Evolutionary conservation across 2,329 filamentous ascomycete species (phyloP), one percentile per base, ranked within the genome.

Genomic region (Aspergillus awamori): DNA sequence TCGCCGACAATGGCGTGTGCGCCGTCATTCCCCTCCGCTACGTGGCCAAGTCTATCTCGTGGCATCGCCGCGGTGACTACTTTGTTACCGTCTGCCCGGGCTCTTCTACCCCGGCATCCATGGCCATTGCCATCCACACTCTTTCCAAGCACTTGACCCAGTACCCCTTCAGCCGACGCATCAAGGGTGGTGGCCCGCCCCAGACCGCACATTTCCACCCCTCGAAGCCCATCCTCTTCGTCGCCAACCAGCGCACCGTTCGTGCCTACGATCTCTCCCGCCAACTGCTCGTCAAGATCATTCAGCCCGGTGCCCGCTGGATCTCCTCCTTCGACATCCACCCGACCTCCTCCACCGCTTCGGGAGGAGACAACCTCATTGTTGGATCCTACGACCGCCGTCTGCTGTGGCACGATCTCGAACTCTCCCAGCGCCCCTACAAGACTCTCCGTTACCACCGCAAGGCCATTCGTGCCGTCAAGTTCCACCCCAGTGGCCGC

Each of bases 191-290:
- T 52, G 92, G 89, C 52, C 83, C 91, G 59, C 85, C 93, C 1
- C 94, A 98, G 78, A 90, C 90, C 1, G 93, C 93, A 4, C 92
- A 93, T 68, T 99, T 99, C 84, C 96, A 99, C 77, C 95, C 95
- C 2, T 91, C 89, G 43, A 89, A 93, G 67, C 93, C 95, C 0
- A 87, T 97, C 53, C 93, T 99, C 81, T 98, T 98, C 74, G 92
- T 99, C 58, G 95, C 95, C 3, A 98, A 96, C 10, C 93, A 97
- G 77, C 91, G 94, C 69, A 90, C 90, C 60, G 93, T 99, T 72
- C 90, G 95, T 59, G 91, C 91, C 72, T 99, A 99, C 80, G 95
- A 99, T 76, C 85, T 99, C 49, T 90, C 94, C 66, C 89, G 89
- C 70, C 93, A 97, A 75, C 91, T 96, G 72, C 87, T 99, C 36